Conservation (phyloP, 2,329 filamentous ascomycete species). For the Colletotrichum endophyticum region DNA sequence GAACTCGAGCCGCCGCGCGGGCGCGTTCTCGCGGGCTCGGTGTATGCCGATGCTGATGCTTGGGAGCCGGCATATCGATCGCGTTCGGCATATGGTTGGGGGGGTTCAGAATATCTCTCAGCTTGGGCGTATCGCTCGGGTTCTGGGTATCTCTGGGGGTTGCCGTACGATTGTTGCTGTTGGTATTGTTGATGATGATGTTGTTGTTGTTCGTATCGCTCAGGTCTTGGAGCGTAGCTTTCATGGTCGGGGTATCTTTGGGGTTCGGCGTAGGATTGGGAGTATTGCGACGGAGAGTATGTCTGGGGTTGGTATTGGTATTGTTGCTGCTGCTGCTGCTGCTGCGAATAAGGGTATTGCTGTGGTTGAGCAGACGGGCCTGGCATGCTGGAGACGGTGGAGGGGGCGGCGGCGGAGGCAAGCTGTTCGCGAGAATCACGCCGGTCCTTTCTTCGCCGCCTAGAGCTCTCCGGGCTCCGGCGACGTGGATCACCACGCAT, state of each 20-base stretch:
- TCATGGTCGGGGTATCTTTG: conserved; percentile 24
- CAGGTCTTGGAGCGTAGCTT: not conserved
- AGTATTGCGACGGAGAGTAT: conserved; percentile 25
- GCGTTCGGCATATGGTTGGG: not conserved
- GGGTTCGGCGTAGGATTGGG: conserved; percentile 19
- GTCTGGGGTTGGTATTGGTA: not conserved
- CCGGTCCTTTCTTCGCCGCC: conserved; percentile 45
- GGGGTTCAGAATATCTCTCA: not conserved
- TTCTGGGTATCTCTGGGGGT: conserved; percentile 5
- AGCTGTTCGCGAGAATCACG: conserved; percentile 20
- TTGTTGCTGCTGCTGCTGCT: not conserved
- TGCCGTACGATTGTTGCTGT: not conserved
- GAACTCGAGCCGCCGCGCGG: conserved; percentile 37
- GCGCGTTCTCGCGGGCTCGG: conserved; percentile 20
- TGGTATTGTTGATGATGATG: not conserved
- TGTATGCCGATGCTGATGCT: conserved; percentile 9
- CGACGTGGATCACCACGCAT: conserved; percentile 57
- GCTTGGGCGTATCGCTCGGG: conserved; percentile 3
- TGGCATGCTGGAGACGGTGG: conserved; percentile 3
- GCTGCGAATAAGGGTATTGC: not conserved
- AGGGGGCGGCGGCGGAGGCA: not conserved
- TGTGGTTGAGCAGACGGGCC: conserved; percentile 4
- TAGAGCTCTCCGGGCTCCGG: conserved; percentile 60
- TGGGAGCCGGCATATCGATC: conserved; percentile 9
- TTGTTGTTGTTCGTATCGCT: conserved; percentile 1